phyloP scores from a whole-genome alignment of 257 asterid genomes.

The Lycium barbarum region DNA sequence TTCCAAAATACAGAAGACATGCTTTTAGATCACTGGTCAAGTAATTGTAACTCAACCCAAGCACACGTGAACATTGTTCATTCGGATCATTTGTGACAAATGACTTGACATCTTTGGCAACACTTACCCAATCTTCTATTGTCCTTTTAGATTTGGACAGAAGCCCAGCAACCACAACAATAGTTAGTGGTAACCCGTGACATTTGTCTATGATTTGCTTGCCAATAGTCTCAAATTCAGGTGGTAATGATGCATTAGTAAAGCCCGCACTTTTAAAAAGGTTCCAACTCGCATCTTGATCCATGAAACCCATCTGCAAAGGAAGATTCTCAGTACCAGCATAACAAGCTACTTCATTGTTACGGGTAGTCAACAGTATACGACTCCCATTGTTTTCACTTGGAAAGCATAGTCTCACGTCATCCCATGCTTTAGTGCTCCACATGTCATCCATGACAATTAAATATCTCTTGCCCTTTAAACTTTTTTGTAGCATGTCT shows the following conservation, averaged over 20 bases:
- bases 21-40: no score
- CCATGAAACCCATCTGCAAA: no score
- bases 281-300: slow-evolving; percentile 25
- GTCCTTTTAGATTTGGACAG: no score
- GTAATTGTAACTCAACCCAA: background rate
- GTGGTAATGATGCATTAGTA: background rate
- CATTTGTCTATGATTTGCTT: slow-evolving; percentile 23
- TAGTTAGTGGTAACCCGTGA: slow-evolving; percentile 27
- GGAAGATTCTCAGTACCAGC: background rate
- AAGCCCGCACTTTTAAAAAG: background rate
- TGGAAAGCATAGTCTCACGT: background rate
- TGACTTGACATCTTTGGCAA: background rate
- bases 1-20: no score
- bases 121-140: background rate
- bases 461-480: no score
- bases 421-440: no score
- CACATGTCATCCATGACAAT: no score
- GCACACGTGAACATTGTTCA: background rate
- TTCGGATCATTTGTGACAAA: background rate
- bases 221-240: slow-evolving; percentile 7
- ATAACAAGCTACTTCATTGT: background rate
- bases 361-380: slow-evolving; percentile 21
- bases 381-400: background rate
- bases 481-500: no score
- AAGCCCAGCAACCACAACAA: slow-evolving; percentile 17